Conservation (phyloP, 257 asterid species). For the Rehmannia glutinosa region DNA sequence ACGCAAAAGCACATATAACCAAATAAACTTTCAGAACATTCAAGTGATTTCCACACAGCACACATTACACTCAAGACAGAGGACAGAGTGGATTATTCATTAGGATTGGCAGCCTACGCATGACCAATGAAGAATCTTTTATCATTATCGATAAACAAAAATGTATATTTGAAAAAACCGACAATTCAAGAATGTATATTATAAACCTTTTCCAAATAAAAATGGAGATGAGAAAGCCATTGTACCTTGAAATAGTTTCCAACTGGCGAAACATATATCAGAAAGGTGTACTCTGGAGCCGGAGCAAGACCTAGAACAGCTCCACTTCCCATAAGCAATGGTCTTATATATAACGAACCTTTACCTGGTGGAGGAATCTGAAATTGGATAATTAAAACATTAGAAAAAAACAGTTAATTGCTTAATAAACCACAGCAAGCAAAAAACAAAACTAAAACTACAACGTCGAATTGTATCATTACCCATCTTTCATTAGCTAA, state of each 20-base stretch:
- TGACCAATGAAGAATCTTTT: neutral
- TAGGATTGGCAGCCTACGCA: neutral
- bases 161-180: neutral
- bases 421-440: neutral
- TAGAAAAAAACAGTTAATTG: neutral
- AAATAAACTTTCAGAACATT: neutral
- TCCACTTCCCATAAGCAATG: constrained; percentile 79
- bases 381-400: neutral
- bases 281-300: constrained; percentile 71
- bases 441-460: neutral
- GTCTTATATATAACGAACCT: constrained; percentile 68
- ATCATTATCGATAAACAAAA: neutral
- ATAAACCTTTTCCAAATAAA: neutral
- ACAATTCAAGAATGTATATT: neutral
- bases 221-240: neutral
- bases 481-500: constrained; percentile 81
- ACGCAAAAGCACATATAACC: neutral
- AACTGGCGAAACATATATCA: constrained; percentile 63
- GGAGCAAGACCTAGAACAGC: constrained; percentile 74
- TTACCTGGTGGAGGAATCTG: constrained; percentile 77
- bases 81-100: neutral
- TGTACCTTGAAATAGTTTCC: constrained; percentile 70
- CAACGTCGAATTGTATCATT: constrained; percentile 11
- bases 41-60: neutral
- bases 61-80: neutral